Conservation (phyloP, 139 green algal species). For the Volvox reticuliferus region DNA sequence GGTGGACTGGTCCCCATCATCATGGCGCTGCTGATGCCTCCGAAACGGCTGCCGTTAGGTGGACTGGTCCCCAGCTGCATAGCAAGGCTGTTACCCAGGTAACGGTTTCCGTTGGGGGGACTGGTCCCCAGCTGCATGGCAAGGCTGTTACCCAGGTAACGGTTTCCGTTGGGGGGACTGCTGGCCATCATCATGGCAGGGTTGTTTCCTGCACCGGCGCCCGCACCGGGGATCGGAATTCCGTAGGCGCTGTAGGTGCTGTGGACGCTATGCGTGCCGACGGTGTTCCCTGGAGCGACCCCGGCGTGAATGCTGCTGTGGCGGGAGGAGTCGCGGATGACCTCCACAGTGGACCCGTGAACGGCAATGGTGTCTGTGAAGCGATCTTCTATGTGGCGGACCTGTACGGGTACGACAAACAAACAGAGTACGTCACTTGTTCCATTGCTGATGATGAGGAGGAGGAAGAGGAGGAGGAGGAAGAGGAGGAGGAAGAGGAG, state of each 20-base stretch:
- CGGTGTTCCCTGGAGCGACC: not conserved
- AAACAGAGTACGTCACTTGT: not conserved
- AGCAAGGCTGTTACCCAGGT: no score
- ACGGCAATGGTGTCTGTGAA: not conserved
- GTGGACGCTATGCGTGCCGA: not conserved
- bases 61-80: no score
- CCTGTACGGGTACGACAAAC: not conserved
- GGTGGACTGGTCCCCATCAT: no score
- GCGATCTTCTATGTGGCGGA: not conserved
- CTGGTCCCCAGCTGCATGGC: not conserved
- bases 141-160: not conserved
- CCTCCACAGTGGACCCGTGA: not conserved
- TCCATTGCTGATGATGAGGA: no score
- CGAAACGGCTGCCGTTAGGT: no score
- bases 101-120: no score
- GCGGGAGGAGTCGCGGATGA: constrained; percentile 22
- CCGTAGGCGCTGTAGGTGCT: constrained; percentile 1
- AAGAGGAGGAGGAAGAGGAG: no score
- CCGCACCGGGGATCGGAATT: not conserved
- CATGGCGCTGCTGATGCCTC: no score
- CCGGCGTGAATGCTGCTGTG: not conserved
- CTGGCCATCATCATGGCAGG: no score
- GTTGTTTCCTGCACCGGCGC: not conserved
- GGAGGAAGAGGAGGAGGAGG: no score
- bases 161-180: not conserved